Base-by-base conservation (phyloP, 2,329 filamentous ascomycete species). In the Aspergillus pseudoviridinutans region DNA sequence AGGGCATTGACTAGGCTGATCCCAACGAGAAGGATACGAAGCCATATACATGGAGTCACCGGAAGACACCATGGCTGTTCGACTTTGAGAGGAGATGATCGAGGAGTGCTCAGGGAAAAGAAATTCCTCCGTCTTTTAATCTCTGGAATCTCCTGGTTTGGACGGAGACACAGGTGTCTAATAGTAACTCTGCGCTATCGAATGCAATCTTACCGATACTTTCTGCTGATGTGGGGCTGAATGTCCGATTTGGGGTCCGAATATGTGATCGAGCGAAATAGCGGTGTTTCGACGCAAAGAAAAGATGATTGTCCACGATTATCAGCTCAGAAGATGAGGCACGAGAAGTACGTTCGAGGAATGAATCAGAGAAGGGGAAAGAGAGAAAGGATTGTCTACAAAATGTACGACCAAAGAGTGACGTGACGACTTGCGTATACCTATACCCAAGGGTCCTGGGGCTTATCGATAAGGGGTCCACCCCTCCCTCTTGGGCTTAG, bases 341-440 rank as follows among this genome's bases (percentile, higher is more conserved):
- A 22, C 10, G 7, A 47, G 22, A 25, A 14, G 22, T 35, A 32
- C 50, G 22, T 22, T 24, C 46, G 50, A 42, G 24, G 35, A 46
- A 42, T 10, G n/a, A 22, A 25, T 14, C 4, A 47, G 22, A n/a
- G 14, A 27, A 14, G 8, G 9, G 27, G 22, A 5, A 25, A 14
- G 12, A 46, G 44, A 51, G 22, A 25, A 47, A 25, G 1, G 20
- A 47, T 4, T 27, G 22, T 24, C 44, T 47, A 47, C 22, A 47
- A 17, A 47, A 5, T 61, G 25, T 5, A 69, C 44, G 12, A 38
- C 51, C 51, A 49, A 49, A 58, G 55, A 59, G 62, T 65, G 65
- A 67, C 65, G 63, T 66, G 64, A 65, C 58, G 63, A 66, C 59
- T 65, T 62, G 61, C n/a, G 75, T 72, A 59, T 73, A 35, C 32